Evolutionary conservation across 805 yeast genomes (phyloP), one percentile per base, ranked within the genome.

Genomic region (Metschnikowia cerradonensis): DNA sequence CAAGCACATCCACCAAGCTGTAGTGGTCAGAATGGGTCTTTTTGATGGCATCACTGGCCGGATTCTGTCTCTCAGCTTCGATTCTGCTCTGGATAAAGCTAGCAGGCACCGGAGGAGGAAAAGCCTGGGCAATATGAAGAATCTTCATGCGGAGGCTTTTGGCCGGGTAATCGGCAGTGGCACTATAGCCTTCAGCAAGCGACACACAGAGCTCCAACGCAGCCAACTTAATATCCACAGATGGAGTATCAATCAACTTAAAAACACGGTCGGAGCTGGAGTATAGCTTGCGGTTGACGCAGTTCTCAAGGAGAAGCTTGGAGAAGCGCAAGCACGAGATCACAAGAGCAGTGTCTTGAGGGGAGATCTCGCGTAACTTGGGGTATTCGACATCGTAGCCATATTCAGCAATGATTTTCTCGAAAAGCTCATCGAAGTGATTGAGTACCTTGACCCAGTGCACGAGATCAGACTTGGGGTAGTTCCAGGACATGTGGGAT

Each of bases 391-490:
- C 72, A 34, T 71, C 75, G 48, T 83, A 66, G 33, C 69, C 72
- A 60, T 88, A 86, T 53, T 80, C 80, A 6, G 67, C 67, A 14
- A 86, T 77, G 20, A 78, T 70, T 3, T 60, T 58, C 47, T 82
- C 86, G 48, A 88, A 69, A 6, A 88, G 75, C 11, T 72, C 76
- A 63, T 91, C 97, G 61, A 91, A 81, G 58, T 84, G 74, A 65
- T 90, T 86, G 58, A 92, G 71, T 1, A 88, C 81, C 0, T 85
- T 78, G 30, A 88, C 79, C 94, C 96, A 91, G 52, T 83, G 84
- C 53, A 77, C 78, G 33, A 92, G 67, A 58, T 88, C 86, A 35
- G 86, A 88, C 53, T 82, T 73, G 7, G 89, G 84, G 22, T 83
- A 69, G 31, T 77, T 78, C 90, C 90, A 84, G 15, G 59, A 62